Evolutionary conservation across 331 rosid species (phyloP).

Genomic region (Stylosanthes scabra): DNA sequence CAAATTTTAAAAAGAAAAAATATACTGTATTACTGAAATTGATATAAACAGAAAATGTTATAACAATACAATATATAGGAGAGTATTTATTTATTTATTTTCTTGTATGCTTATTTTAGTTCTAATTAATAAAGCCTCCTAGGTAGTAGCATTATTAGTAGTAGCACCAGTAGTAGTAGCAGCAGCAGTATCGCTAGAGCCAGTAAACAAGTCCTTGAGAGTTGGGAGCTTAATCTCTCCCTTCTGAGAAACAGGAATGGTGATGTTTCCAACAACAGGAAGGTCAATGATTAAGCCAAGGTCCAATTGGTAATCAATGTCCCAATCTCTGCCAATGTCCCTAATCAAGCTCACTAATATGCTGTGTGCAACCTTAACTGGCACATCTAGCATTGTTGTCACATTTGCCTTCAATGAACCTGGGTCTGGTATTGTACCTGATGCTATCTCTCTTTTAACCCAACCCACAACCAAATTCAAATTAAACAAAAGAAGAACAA

Average conservation of each 20-base stretch:
- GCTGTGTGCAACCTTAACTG: conserved; percentile 67
- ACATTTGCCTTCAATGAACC: conserved; percentile 72
- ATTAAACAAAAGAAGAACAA: background rate
- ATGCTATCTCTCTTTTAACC: conserved; percentile 64
- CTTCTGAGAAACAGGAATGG: conserved; percentile 74
- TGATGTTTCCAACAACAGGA: conserved; percentile 76
- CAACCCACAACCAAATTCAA: background rate
- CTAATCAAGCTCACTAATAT: conserved; percentile 61
- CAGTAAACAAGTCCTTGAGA: conserved; percentile 47
- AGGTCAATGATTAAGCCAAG: conserved; percentile 69
- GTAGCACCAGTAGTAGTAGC: too few species aligned
- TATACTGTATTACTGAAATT: background rate
- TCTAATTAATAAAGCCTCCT: background rate
- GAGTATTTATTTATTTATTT: conserved; percentile 5
- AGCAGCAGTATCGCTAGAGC: background rate
- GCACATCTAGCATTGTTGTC: conserved; percentile 62
- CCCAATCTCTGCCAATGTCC: conserved; percentile 87
- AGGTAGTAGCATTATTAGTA: too few species aligned
- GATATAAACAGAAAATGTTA: background rate
- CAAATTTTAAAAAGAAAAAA: background rate
- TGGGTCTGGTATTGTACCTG: conserved; percentile 85
- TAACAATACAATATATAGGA: too few species aligned
- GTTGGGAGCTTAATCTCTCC: conserved; percentile 92
- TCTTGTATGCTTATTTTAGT: background rate
- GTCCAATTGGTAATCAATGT: conserved; percentile 73